phyloP scores from a whole-genome alignment of 2,329 filamentous ascomycete species.

The Diaporthe sp. region DNA sequence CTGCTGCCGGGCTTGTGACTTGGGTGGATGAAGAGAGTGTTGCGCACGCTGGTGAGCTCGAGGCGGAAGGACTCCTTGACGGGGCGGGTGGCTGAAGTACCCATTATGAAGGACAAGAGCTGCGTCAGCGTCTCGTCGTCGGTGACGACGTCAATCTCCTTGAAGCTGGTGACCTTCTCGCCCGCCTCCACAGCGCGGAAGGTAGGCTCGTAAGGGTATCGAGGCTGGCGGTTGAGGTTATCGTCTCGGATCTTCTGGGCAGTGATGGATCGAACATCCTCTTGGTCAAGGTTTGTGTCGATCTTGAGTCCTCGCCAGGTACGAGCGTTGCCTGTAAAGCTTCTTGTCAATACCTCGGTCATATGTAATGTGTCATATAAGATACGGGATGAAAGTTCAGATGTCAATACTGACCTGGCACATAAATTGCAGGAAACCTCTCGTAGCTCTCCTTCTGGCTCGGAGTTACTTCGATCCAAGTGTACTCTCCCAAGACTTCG shows the following conservation, averaged over 20 bases:
- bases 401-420: slow-evolving; percentile 8
- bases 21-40: slow-evolving; percentile 31
- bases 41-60: slow-evolving; percentile 30
- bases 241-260: slow-evolving; percentile 21
- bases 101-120: slow-evolving; percentile 28
- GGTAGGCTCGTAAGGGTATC: slow-evolving; percentile 35
- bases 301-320: slow-evolving; percentile 20
- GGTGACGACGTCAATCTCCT: slow-evolving; percentile 28
- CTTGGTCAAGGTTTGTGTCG: not conserved
- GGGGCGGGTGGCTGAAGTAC: not conserved
- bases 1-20: slow-evolving; percentile 25
- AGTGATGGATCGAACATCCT: not conserved
- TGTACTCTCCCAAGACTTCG: slow-evolving; percentile 35
- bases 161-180: not conserved
- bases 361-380: not conserved
- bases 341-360: not conserved
- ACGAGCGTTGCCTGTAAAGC: slow-evolving; percentile 16
- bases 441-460: slow-evolving; percentile 24
- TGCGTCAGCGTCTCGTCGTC: slow-evolving; percentile 25
- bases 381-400: not conserved
- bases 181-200: slow-evolving; percentile 29
- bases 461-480: slow-evolving; percentile 31
- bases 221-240: slow-evolving; percentile 7
- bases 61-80: slow-evolving; percentile 25
- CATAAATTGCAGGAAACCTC: slow-evolving; percentile 32